Evolutionary conservation across 495 filamentous ascomycete genomes (phyloP).

Genomic region (Tuber aestivum): DNA sequence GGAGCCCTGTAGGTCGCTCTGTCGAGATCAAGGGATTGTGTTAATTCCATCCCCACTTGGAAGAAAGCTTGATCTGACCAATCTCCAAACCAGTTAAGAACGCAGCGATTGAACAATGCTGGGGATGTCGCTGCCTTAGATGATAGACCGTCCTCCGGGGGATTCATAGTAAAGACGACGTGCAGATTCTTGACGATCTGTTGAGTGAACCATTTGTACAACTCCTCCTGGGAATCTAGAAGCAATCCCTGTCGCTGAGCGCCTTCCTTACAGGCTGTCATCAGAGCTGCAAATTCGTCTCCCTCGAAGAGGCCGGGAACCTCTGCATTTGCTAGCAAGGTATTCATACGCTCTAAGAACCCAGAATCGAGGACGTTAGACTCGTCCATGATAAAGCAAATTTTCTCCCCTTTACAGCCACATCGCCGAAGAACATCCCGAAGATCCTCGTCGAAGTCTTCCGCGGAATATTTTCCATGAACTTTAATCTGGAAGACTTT

Average conservation of each 20-base stretch:
- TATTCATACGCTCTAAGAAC: conserved; percentile 99
- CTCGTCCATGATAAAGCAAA: conserved; percentile 99
- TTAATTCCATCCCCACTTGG: conserved; percentile 94
- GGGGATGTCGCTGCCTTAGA: conserved; percentile 96
- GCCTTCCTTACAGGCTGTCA: conserved; percentile 98
- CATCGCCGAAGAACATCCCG: conserved; percentile 86
- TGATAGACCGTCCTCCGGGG: conserved; percentile 88
- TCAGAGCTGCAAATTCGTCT: conserved; percentile 88
- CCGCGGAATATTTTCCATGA: conserved; percentile 94
- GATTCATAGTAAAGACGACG: conserved; percentile 99
- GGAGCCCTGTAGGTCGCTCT: conserved; percentile 77
- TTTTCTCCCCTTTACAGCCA: conserved; percentile 97
- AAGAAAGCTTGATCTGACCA: conserved; percentile 99
- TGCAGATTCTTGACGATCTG: conserved; percentile 99
- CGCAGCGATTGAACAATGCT: conserved; percentile 96
- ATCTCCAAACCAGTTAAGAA: conserved; percentile 99
- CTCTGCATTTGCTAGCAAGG: conserved; percentile 92
- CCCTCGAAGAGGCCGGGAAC: conserved; percentile 97
- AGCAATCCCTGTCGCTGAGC: conserved; percentile 92
- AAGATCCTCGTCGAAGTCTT: conserved; percentile 97
- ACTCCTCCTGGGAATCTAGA: conserved; percentile 92
- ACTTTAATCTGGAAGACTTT: conserved; percentile 99
- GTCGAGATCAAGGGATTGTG: conserved; percentile 90
- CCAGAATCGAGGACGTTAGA: conserved; percentile 96
- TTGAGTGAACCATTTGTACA: conserved; percentile 99